A percentile compares a stretch with the other conserved stretches of the same genome.
phyloP scores from a whole-genome alignment of 176 grass and related monocot species.

The Ensete ventricosum region DNA sequence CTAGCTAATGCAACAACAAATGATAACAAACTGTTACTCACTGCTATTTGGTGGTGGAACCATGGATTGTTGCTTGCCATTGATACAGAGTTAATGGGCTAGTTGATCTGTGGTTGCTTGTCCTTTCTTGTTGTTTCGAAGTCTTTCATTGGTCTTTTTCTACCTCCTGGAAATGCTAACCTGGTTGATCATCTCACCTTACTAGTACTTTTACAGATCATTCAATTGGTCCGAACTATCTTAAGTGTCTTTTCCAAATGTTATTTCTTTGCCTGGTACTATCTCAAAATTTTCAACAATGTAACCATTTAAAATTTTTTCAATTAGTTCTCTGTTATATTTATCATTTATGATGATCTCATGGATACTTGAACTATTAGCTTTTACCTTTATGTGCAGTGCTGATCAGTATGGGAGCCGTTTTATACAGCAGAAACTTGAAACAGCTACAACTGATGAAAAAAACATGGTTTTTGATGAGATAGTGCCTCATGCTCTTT shows the following conservation, averaged over 20 bases:
- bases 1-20: no score
- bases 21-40: no score
- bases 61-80: neutral
- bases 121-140: neutral
- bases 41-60: neutral
- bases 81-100: neutral
- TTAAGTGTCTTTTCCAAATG: neutral
- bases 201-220: neutral
- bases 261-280: neutral
- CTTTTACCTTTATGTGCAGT: neutral
- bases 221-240: neutral
- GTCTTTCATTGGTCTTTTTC: neutral
- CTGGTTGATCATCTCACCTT: neutral
- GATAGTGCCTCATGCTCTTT: constrained; percentile 12
- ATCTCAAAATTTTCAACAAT: neutral
- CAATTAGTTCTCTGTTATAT: neutral
- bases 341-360: neutral
- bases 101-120: neutral
- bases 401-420: constrained; percentile 16
- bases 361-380: neutral
- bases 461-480: constrained; percentile 17
- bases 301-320: neutral
- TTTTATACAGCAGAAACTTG: constrained; percentile 16
- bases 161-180: neutral
- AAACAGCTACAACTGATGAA: constrained; percentile 9